These are phyloP conservation scores for Schizonepeta tenuifolia DNA, from an alignment of 257 asterid genomes.

Conservation along the genomic window DNA sequence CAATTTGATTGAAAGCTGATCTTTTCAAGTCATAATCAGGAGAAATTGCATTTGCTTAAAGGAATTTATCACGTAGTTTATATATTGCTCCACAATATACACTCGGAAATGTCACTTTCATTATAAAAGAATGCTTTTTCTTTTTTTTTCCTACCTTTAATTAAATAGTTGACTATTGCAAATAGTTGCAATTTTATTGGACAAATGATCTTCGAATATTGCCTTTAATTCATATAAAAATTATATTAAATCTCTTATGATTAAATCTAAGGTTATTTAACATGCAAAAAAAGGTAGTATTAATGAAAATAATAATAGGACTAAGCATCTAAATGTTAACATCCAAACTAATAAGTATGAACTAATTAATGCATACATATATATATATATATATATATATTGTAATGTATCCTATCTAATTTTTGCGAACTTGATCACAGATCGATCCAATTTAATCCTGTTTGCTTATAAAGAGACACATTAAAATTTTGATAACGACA, in stretches of 20 bases:
- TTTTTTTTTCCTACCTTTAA: background rate
- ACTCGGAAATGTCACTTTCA: slow-evolving; percentile 9
- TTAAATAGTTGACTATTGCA: background rate
- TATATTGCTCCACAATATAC: background rate
- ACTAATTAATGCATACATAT: too few relatives aligned
- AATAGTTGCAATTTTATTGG: background rate
- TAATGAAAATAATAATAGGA: too few relatives aligned
- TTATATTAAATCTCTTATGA: too few relatives aligned
- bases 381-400: too few relatives aligned
- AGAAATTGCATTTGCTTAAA: background rate
- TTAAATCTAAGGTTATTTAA: too few relatives aligned
- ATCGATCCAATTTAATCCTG: background rate
- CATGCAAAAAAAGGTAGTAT: too few relatives aligned
- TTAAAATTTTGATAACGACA: background rate
- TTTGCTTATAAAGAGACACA: background rate
- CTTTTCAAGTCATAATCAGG: background rate
- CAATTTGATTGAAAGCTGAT: background rate
- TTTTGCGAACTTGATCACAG: background rate
- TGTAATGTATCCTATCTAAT: too few relatives aligned
- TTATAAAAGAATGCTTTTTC: background rate
- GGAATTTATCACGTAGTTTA: background rate
- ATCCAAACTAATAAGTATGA: too few relatives aligned
- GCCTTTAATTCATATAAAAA: too few relatives aligned
- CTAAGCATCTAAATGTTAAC: too few relatives aligned
- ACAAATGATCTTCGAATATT: too few relatives aligned